Evolutionary conservation across 2,329 filamentous ascomycete species (phyloP).

Genomic region (Hymenoscyphus fraxineus): DNA sequence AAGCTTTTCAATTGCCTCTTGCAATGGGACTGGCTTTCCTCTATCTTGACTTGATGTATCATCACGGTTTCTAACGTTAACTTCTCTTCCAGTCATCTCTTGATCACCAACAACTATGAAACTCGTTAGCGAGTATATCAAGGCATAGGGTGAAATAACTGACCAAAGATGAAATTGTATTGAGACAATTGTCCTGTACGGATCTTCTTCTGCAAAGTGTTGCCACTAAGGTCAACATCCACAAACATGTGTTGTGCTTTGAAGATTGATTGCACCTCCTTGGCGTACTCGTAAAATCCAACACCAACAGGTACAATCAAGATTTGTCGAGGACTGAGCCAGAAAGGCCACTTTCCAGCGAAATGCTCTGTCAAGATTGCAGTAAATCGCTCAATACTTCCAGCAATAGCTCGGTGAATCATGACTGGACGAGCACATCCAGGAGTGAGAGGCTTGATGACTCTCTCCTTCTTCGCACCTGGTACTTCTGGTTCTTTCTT

Average conservation of each 20-base stretch:
- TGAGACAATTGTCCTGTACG: conserved; percentile 74
- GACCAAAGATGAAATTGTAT: conserved; percentile 80
- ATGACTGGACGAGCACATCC: conserved; percentile 79
- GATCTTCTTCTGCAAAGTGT: conserved; percentile 88
- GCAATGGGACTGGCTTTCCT: conserved; percentile 54
- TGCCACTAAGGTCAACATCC: conserved; percentile 68
- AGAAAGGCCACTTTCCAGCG: conserved; percentile 85
- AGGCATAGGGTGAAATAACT: conserved; percentile 27
- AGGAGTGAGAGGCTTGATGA: conserved; percentile 52
- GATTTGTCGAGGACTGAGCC: conserved; percentile 80
- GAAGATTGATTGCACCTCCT: conserved; percentile 68
- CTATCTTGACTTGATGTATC: conserved; percentile 59
- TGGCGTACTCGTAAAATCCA: conserved; percentile 67
- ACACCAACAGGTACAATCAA: conserved; percentile 75
- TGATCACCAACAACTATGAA: conserved; percentile 55
- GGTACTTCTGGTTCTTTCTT: conserved; percentile 28
- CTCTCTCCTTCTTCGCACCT: conserved; percentile 42
- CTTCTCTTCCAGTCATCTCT: conserved; percentile 55
- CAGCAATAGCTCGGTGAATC: conserved; percentile 78
- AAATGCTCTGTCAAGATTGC: conserved; percentile 82
- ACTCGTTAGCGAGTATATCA: conserved; percentile 12
- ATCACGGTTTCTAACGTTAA: conserved; percentile 62
- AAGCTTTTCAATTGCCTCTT: conserved; percentile 55
- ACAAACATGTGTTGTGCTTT: conserved; percentile 65
- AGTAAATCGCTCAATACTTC: conserved; percentile 65